Conservation (phyloP, 2,329 filamentous ascomycete species). For the Stenocarpella maydis region DNA sequence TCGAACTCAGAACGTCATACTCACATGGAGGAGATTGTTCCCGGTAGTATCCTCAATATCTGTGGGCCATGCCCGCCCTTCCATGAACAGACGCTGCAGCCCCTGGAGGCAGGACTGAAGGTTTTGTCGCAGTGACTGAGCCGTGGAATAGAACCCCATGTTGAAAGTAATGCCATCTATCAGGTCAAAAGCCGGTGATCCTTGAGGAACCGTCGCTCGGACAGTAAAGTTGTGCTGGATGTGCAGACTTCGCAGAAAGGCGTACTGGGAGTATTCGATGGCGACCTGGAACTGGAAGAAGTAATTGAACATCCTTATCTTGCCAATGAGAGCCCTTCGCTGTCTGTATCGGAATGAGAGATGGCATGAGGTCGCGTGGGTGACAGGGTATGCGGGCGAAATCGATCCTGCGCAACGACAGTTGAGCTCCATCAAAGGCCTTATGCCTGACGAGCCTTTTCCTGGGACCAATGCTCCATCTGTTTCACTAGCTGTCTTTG, state of each 20-base stretch:
- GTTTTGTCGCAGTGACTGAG: not conserved
- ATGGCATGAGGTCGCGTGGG: constrained; percentile 1
- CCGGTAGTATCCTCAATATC: not conserved
- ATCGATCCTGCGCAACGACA: not conserved
- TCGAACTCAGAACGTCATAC: too few relatives aligned
- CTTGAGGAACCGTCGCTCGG: not conserved
- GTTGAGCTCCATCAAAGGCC: not conserved
- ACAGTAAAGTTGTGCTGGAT: not conserved
- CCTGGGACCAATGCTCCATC: not conserved
- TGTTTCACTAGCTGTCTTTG: not conserved
- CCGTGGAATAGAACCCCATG: not conserved
- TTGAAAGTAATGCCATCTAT: not conserved
- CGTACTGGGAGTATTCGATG: not conserved
- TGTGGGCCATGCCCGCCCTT: not conserved
- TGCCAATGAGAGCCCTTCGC: not conserved
- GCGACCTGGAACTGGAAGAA: constrained; percentile 5
- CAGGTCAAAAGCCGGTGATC: not conserved
- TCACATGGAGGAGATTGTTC: not conserved
- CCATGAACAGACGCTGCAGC: constrained; percentile 6
- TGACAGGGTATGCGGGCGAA: not conserved
- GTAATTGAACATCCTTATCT: not conserved
- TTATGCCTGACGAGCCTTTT: not conserved
- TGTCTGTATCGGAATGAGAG: not conserved
- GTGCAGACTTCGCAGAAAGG: not conserved
- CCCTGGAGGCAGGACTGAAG: not conserved